Conservation (phyloP, 2,329 filamentous ascomycete species). For the Botryotinia narcissicola region DNA sequence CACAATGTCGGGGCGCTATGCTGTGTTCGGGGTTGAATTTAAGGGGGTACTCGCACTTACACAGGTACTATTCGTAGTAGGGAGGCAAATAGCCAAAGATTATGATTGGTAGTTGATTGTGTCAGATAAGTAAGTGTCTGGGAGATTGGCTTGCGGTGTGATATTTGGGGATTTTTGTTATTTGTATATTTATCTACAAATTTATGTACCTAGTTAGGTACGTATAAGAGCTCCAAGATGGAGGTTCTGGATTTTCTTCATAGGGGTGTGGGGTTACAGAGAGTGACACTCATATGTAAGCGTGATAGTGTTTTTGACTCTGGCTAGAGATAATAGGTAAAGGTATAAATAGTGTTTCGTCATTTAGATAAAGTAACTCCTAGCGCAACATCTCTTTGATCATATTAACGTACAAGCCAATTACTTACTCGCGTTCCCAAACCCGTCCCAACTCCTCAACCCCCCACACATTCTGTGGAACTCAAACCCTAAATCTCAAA, state of each 20-base stretch:
- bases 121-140: not conserved
- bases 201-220: not conserved
- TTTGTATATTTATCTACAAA: too few relatives aligned
- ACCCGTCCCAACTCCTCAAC: not conserved
- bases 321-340: too few relatives aligned
- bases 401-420: not conserved
- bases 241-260: not conserved
- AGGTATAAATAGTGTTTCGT: not conserved
- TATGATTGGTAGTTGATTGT: not conserved
- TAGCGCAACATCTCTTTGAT: not conserved
- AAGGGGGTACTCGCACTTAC: not conserved
- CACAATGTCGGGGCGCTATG: not conserved
- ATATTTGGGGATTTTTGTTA: not conserved
- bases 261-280: not conserved
- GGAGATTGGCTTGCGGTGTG: not conserved
- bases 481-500: slow-evolving; percentile 31
- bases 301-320: not conserved
- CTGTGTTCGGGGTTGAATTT: not conserved
- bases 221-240: not conserved
- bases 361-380: not conserved
- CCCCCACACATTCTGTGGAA: slow-evolving; percentile 21
- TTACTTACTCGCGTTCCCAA: not conserved
- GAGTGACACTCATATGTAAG: not conserved
- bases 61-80: not conserved
- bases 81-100: not conserved